Percentiles rank a stretch among this genome's conserved stretches.
These are phyloP conservation scores for Claviceps maximensis DNA, from an alignment of 2,329 filamentous ascomycete genomes.

Conservation along the genomic window DNA sequence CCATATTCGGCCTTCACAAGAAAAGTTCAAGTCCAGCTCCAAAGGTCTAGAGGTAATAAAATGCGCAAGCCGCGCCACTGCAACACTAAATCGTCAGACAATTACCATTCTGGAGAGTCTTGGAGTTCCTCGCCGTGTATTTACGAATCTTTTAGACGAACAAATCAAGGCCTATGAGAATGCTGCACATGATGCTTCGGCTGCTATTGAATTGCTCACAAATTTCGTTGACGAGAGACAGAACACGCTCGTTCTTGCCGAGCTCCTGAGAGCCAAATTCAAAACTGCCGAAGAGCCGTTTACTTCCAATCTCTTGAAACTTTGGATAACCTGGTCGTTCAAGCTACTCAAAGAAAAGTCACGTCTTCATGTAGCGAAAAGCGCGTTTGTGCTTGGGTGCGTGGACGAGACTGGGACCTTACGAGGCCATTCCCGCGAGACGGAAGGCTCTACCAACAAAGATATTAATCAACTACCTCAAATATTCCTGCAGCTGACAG, in stretches of 20 bases:
- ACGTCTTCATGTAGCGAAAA: slow-evolving; percentile 65
- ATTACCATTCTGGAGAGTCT: slow-evolving; percentile 74
- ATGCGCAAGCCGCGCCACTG: slow-evolving; percentile 60
- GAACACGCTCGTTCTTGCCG: slow-evolving; percentile 58
- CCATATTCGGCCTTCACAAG: slow-evolving; percentile 69
- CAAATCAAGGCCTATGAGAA: slow-evolving; percentile 57
- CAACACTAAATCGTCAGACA: slow-evolving; percentile 78
- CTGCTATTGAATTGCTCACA: slow-evolving; percentile 55
- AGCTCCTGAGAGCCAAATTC: slow-evolving; percentile 71
- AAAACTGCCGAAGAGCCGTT: slow-evolving; percentile 66
- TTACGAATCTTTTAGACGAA: slow-evolving; percentile 50
- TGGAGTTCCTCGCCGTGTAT: slow-evolving; percentile 54
- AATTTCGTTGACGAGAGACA: slow-evolving; percentile 78
- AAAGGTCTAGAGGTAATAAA: slow-evolving; percentile 75
- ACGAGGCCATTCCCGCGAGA: slow-evolving; percentile 51
- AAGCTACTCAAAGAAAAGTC: slow-evolving; percentile 90
- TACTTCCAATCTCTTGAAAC: slow-evolving; percentile 58
- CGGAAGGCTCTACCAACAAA: slow-evolving; percentile 25
- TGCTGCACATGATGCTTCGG: slow-evolving; percentile 52
- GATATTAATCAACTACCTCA: slow-evolving; percentile 53
- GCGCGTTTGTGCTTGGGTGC: slow-evolving; percentile 78
- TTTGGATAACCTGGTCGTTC: slow-evolving; percentile 84
- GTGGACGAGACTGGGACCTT: slow-evolving; percentile 73
- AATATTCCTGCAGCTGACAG: slow-evolving; percentile 75
- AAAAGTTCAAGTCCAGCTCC: slow-evolving; percentile 66